A percentile compares a stretch with the other conserved stretches of the same genome.
phyloP scores from a whole-genome alignment of 257 asterid genomes.

The Catharanthus roseus region DNA sequence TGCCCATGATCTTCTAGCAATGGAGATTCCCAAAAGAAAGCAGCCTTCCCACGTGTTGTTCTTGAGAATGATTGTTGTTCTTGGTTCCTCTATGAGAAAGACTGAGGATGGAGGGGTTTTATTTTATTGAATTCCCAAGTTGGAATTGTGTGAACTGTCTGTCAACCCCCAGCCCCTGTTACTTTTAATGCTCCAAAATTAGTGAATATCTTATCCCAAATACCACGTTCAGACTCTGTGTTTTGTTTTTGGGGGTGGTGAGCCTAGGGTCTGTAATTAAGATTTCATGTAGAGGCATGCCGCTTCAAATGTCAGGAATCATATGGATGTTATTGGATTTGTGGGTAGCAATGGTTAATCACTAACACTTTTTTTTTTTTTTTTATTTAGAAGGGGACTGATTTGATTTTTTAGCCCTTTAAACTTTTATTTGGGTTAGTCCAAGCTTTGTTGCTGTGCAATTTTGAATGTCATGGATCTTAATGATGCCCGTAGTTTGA shows the following conservation, averaged over 20 bases:
- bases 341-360: background rate
- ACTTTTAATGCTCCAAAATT: background rate
- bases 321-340: background rate
- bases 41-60: background rate
- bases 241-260: background rate
- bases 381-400: background rate
- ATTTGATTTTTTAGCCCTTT: background rate
- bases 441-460: background rate
- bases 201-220: background rate
- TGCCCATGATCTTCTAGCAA: too few relatives aligned
- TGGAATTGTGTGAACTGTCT: background rate
- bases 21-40: background rate
- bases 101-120: background rate
- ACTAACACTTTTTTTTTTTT: background rate
- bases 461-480: background rate
- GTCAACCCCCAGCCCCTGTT: background rate
- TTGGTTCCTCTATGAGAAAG: background rate
- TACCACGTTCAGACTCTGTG: too few relatives aligned
- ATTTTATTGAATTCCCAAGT: background rate
- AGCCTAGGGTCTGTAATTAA: too few relatives aligned
- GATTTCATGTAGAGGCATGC: background rate
- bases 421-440: background rate
- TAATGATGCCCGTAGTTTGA: background rate
- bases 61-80: background rate
- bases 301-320: background rate